Evolutionary conservation across 1,284 basidiomycete genomes (phyloP), one percentile per base, ranked within the genome.

Genomic region (Retiboletus fuscus): DNA sequence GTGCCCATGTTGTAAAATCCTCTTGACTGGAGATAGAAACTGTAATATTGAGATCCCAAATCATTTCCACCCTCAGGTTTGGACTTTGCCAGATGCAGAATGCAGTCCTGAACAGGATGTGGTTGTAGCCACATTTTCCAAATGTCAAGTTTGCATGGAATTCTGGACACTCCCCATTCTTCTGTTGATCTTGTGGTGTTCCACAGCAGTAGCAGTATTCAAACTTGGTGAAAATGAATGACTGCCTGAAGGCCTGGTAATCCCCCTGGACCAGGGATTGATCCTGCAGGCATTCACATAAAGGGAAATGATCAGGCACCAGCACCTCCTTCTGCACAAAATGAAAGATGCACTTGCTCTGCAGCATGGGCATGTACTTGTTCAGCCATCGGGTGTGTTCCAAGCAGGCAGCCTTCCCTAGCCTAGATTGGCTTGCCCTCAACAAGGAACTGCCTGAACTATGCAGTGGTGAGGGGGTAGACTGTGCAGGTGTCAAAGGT

Each of bases 41-140:
- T 39, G 34, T 39, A 39, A 39, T 39, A 39, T 39, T 39, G 34
- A 39, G 34, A 61, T 68, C 68, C 13, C 5, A 5, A 5, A 69
- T 46, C 58, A 69, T 69, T 6, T 69, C 15, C 5, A 0, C 8
- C 43, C 26, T 2, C 43, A 69, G 11, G 5, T 3, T 43, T 20
- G n/a, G 20, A 22, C 6, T 69, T n/a, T 69, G 69, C 67, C 58
- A 69, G 30, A 69, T 62, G 34, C 67, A 69, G 26, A 69, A 69
- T 3, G 11, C 26, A 1, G 30, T 57, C 44, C 39, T 49, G n/a
- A 69, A 68, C 24, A 68, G 26, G 16, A 69, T 22, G 8, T 69
- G 69, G 28, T 39, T 39, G 34, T 39, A 39, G 34, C 34, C 34
- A 39, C 34, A 39, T 39, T 39, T 39, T 39, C 34, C 34, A 39